Conservation (phyloP, 2,329 filamentous ascomycete genomes). For the Sclerotinia spermophila region DNA sequence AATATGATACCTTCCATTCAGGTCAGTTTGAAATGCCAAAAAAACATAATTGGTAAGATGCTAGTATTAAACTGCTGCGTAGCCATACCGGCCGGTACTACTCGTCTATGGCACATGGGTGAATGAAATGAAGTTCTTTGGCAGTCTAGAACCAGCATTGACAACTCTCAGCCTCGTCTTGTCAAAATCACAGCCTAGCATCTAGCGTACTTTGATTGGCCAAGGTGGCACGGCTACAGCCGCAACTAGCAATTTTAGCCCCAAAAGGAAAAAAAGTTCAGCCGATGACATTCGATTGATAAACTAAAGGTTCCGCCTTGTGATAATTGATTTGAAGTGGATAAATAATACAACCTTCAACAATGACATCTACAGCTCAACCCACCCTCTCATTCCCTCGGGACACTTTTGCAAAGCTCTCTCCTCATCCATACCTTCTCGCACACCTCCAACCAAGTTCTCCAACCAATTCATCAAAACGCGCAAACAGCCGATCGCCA, state of each 20-base stretch:
- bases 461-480: conserved; percentile 52
- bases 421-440: conserved; percentile 83
- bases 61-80: not conserved
- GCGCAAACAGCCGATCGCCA: conserved; percentile 77
- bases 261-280: conserved; percentile 17
- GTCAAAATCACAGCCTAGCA: not conserved
- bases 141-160: not conserved
- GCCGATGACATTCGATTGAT: conserved; percentile 14
- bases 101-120: not conserved
- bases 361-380: conserved; percentile 30
- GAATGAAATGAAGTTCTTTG: not conserved
- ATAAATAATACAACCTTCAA: conserved; percentile 15
- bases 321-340: not conserved
- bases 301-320: conserved; percentile 17
- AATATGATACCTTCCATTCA: not conserved
- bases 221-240: not conserved
- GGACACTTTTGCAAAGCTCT: conserved; percentile 82
- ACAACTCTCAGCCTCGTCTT: conserved; percentile 11
- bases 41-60: not conserved
- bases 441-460: conserved; percentile 70
- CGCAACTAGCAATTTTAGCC: conserved; percentile 8
- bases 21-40: not conserved
- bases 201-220: not conserved
- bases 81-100: not conserved
- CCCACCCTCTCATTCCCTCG: conserved; percentile 46